Evolutionary conservation across 345 rosid genomes (phyloP).

Genomic region (Pelargonium nanum): DNA sequence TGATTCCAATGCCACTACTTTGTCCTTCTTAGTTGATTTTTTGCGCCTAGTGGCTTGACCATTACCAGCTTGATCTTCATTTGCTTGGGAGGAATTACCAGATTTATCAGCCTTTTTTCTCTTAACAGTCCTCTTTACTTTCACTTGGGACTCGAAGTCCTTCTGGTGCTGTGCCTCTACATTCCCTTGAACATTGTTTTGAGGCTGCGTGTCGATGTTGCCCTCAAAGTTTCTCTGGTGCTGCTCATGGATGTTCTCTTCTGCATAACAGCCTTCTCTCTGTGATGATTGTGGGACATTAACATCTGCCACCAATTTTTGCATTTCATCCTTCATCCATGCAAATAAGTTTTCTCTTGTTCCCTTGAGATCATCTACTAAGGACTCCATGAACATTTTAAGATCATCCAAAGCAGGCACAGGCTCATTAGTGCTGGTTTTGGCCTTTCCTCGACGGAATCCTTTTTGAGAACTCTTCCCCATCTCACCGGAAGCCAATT

Average conservation of each 20-base stretch:
- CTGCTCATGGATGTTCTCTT: slow-evolving; percentile 14
- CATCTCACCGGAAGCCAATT: slow-evolving; percentile 2
- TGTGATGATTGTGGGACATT: slow-evolving; percentile 5
- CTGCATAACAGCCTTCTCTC: slow-evolving; percentile 9
- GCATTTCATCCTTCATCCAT: slow-evolving; percentile 48
- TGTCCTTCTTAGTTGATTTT: too few species aligned
- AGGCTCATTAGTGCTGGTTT: neutral
- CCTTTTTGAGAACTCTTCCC: slow-evolving; percentile 14
- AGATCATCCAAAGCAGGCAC: slow-evolving; percentile 4
- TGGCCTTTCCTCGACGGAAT: slow-evolving; percentile 5
- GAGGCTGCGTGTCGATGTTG: slow-evolving; percentile 8
- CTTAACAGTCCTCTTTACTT: slow-evolving; percentile 8
- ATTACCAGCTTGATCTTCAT: too few species aligned
- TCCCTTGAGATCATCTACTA: slow-evolving; percentile 39
- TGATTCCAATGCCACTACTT: neutral
- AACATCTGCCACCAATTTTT: slow-evolving; percentile 25
- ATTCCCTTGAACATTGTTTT: slow-evolving; percentile 6
- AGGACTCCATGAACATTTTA: slow-evolving; percentile 19
- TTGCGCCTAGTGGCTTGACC: too few species aligned
- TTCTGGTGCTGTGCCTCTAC: slow-evolving; percentile 10
- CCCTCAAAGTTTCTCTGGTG: slow-evolving; percentile 13
- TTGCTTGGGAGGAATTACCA: slow-evolving; percentile 6
- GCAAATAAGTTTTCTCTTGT: slow-evolving; percentile 30
- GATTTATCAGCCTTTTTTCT: slow-evolving; percentile 10
- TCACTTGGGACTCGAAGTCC: slow-evolving; percentile 3